A percentile compares a stretch with the other conserved stretches of the same genome.
These are phyloP conservation scores for Saturnispora diversa DNA, from an alignment of 805 yeast species.

Conservation along the genomic window DNA sequence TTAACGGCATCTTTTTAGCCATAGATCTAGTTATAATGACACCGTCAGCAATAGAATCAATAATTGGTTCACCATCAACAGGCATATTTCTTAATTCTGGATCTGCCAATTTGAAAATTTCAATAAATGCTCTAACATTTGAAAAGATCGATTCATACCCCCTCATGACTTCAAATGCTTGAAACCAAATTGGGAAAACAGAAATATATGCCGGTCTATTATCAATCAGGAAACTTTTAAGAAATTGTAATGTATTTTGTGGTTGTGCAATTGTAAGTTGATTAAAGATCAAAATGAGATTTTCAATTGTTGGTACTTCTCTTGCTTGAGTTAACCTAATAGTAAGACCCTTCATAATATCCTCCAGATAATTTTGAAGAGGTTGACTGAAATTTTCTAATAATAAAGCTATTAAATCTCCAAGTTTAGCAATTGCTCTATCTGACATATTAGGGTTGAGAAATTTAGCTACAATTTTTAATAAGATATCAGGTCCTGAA, in stretches of 20 bases:
- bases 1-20: constrained; percentile 57
- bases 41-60: constrained; percentile 42
- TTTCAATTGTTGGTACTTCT: constrained; percentile 68
- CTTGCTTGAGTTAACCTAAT: constrained; percentile 55
- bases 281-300: constrained; percentile 68
- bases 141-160: constrained; percentile 67
- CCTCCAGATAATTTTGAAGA: constrained; percentile 38
- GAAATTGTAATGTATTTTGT: constrained; percentile 51
- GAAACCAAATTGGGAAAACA: constrained; percentile 75
- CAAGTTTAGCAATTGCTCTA: constrained; percentile 75
- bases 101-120: constrained; percentile 54
- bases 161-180: constrained; percentile 68
- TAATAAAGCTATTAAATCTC: constrained; percentile 34
- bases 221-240: constrained; percentile 34
- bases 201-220: constrained; percentile 39
- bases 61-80: constrained; percentile 74
- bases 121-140: constrained; percentile 63
- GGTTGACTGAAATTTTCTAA: constrained; percentile 30
- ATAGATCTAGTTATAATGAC: constrained; percentile 80
- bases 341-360: constrained; percentile 69
- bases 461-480: constrained; percentile 59
- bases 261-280: constrained; percentile 59
- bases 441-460: constrained; percentile 68
- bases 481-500: constrained; percentile 47
- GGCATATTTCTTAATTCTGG: constrained; percentile 39